Conservation (phyloP, 176 grass and related monocot genomes). For the Aechmea fasciata region DNA sequence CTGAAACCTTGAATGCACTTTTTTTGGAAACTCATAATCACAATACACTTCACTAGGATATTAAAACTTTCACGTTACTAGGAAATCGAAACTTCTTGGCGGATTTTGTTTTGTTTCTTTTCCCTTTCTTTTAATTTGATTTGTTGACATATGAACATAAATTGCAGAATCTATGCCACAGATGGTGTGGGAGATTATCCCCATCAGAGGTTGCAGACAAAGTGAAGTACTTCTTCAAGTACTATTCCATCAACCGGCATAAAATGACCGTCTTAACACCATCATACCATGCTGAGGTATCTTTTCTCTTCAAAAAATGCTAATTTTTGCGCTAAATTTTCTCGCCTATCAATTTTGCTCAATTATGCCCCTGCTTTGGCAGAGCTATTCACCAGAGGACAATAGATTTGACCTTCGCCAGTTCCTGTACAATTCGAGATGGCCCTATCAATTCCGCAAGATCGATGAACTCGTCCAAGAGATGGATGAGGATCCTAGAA, state of each 20-base stretch:
- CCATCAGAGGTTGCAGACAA: conserved; percentile 90
- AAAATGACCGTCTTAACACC: conserved; percentile 98
- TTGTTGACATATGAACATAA: neutral
- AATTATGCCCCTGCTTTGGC: conserved; percentile 15
- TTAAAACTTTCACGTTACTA: neutral
- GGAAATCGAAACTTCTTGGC: neutral
- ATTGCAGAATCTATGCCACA: conserved; percentile 74
- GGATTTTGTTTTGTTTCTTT: neutral
- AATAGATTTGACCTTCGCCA: conserved; percentile 92
- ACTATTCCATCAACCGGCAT: conserved; percentile 90
- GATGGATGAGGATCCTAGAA: conserved; percentile 39
- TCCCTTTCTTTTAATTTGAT: neutral
- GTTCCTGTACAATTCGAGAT: conserved; percentile 83
- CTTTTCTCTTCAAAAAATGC: neutral
- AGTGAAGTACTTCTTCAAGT: conserved; percentile 97
- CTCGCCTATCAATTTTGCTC: neutral
- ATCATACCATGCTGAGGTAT: conserved; percentile 92
- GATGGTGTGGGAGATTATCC: conserved; percentile 70
- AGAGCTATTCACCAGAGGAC: conserved; percentile 99
- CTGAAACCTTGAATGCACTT: conserved; percentile 5
- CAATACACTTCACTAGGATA: neutral
- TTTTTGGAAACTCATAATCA: neutral
- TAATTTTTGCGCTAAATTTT: neutral
- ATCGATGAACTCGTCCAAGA: conserved; percentile 75
- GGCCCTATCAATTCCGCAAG: conserved; percentile 82